Evolutionary conservation across 768 basidiomycete genomes (phyloP).

Genomic region (Phallus indusiatus): DNA sequence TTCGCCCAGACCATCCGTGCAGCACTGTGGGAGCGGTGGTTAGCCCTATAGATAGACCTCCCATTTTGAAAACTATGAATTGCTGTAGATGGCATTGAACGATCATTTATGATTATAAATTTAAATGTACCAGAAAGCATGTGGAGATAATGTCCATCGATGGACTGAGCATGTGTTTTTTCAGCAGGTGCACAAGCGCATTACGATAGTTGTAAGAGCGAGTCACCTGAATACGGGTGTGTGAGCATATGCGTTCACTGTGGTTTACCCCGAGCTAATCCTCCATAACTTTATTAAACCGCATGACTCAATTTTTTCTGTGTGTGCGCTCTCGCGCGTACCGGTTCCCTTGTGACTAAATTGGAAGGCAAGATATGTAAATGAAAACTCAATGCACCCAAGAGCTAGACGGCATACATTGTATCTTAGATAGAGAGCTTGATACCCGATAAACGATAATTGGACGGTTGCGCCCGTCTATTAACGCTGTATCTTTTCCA

Average conservation of each 20-base stretch:
- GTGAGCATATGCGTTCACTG: neutral
- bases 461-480: too few relatives aligned
- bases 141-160: neutral
- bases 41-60: neutral
- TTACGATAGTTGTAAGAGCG: neutral
- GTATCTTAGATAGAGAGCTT: too few relatives aligned
- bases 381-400: too few relatives aligned
- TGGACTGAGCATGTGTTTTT: neutral
- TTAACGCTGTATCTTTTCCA: too few relatives aligned
- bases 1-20: neutral
- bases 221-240: neutral
- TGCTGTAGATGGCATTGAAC: too few relatives aligned
- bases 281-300: neutral
- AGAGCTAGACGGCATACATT: too few relatives aligned
- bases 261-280: neutral
- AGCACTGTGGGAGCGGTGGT: neutral
- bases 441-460: too few relatives aligned
- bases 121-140: neutral
- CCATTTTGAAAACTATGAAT: too few relatives aligned
- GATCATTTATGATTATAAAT: too few relatives aligned
- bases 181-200: neutral
- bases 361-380: too few relatives aligned
- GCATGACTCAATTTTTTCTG: neutral
- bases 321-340: neutral
- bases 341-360: neutral